Base-by-base conservation (phyloP, 345 rosid species). In the Pseudoturritis turrita region DNA sequence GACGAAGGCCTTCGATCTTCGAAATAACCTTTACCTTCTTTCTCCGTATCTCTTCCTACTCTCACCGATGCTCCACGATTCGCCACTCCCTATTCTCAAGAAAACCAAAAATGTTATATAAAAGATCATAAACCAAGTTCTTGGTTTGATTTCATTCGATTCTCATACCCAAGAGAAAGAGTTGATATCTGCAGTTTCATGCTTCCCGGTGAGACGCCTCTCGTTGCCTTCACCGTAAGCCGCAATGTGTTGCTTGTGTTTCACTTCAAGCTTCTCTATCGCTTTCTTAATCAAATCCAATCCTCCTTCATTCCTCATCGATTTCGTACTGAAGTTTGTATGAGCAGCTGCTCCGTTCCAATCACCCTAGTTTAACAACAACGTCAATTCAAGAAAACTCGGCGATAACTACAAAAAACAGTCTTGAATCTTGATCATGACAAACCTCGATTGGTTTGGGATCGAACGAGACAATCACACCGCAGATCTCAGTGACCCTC, bases 301-400 rank as follows among this genome's bases (percentile, higher is more conserved):
- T 31, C 99, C 97, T 39, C 93, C 96, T 2, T 89, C 92, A 51
- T 89, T 96, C 73, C 99, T 83, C 97, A 83, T 95, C 53, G 83
- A 85, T 81, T 91, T 95, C n/a, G 99, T 91, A 80, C 97, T 95
- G 81, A 74, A 95, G 71, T 91, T 95, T 68, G 96, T 91, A 86
- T 94, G 99, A 78, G 96, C 92, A 26, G 96, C 97, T 43, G 99
- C 99, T 75, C 99, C 99, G 15, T 95, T 95, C 99, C 97, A 91
- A 68, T 95, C 99, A 65, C 97, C 99, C 97, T 91, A 79, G 21
- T 37, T 1, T 39, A 65, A 36, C 11, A 68, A 33, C 15, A 64
- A 19, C 1, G 10, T 47, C 41, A 49, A 4, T 7, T 28, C 31
- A 62, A 15, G 18, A 44, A 41, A 22, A 66, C 29, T 21, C 3